Evolutionary conservation across 2,329 filamentous ascomycete species (phyloP).

Genomic region (Ramularia endophylla): DNA sequence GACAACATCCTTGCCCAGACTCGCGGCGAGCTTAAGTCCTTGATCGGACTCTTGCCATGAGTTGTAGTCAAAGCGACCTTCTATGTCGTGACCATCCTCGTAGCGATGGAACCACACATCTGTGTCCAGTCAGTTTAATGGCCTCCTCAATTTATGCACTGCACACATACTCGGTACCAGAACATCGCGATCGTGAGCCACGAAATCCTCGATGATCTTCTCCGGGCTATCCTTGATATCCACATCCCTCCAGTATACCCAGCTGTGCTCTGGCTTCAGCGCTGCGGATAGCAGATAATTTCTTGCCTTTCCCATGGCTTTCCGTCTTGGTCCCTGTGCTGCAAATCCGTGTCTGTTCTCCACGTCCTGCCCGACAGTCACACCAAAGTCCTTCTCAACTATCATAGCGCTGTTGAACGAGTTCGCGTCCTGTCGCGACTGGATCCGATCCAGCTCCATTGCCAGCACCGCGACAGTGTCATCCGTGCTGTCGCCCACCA

Average conservation of each 20-base stretch:
- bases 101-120: constrained; percentile 98
- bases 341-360: constrained; percentile 78
- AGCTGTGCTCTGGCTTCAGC: constrained; percentile 88
- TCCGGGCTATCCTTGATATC: constrained; percentile 89
- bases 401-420: constrained; percentile 82
- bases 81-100: constrained; percentile 69
- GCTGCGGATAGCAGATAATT: constrained; percentile 85
- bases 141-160: background rate
- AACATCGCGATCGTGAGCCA: constrained; percentile 87
- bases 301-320: constrained; percentile 80
- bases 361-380: constrained; percentile 68
- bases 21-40: constrained; percentile 65
- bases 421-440: constrained; percentile 67
- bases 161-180: constrained; percentile 78
- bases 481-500: constrained; percentile 86
- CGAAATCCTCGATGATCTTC: constrained; percentile 88
- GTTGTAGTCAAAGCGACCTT: constrained; percentile 98
- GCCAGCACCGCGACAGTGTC: constrained; percentile 85
- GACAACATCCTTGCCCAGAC: constrained; percentile 71
- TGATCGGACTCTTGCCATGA: constrained; percentile 95
- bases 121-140: constrained; percentile 35
- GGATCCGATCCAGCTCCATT: constrained; percentile 80
- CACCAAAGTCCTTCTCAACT: constrained; percentile 86
- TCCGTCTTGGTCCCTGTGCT: constrained; percentile 83
- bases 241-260: constrained; percentile 98